These are phyloP conservation scores for Colletotrichum sp. DNA, from an alignment of 2,329 filamentous ascomycete genomes.

Conservation along the genomic window DNA sequence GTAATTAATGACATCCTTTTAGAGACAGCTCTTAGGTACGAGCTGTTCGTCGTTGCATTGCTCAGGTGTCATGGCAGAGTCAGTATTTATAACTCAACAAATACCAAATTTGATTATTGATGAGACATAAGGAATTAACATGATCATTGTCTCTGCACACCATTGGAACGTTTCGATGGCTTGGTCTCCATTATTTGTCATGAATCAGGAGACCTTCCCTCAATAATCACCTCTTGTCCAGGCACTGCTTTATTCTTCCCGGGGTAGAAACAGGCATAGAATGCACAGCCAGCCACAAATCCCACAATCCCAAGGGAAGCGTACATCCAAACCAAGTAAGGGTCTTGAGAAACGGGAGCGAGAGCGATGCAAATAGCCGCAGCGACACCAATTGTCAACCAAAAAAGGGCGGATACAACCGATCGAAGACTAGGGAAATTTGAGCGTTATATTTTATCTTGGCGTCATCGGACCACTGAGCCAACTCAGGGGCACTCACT, in stretches of 20 bases:
- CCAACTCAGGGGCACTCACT: constrained; percentile 54
- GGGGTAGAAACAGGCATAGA: constrained; percentile 41
- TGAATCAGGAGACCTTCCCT: neutral
- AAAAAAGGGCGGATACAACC: constrained; percentile 24
- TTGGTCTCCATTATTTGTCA: neutral
- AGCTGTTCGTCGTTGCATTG: neutral
- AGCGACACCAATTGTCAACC: constrained; percentile 60
- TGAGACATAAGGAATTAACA: neutral
- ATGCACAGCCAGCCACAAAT: constrained; percentile 52
- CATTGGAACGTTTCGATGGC: no score
- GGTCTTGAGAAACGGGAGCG: constrained; percentile 67
- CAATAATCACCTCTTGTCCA: neutral
- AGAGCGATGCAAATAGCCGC: constrained; percentile 53
- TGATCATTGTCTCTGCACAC: no score
- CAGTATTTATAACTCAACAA: neutral
- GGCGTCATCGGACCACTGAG: constrained; percentile 59
- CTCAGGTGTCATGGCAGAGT: neutral
- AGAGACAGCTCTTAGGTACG: neutral
- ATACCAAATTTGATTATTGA: neutral
- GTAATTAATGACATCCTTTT: neutral
- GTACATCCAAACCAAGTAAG: constrained; percentile 72
- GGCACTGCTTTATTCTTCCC: neutral
- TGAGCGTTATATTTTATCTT: constrained; percentile 33
- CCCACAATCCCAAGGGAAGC: constrained; percentile 57
- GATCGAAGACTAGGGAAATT: constrained; percentile 1